These are phyloP conservation scores for Entomortierella parvispora DNA, from an alignment of 192 early-diverging fungal genomes.

Conservation along the genomic window DNA sequence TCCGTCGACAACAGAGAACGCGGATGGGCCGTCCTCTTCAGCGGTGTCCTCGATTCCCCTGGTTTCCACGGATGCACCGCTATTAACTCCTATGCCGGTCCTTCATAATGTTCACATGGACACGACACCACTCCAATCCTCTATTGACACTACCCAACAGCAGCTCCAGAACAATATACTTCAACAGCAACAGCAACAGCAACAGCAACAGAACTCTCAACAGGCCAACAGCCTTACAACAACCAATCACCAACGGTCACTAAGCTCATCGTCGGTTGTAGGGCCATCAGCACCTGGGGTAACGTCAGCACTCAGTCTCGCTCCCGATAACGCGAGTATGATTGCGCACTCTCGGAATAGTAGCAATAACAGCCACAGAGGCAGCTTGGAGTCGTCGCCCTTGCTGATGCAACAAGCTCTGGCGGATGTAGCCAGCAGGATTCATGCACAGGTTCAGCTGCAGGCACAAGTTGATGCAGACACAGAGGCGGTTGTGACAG, in stretches of 20 bases:
- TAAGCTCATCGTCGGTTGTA: background rate
- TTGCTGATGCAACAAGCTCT: constrained; percentile 12
- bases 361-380: constrained; percentile 6
- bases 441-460: constrained; percentile 1
- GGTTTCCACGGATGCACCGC: constrained; percentile 12
- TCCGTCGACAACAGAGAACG: background rate
- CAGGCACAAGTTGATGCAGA: constrained; percentile 17
- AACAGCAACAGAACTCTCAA: constrained; percentile 1
- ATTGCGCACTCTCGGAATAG: background rate
- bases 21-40: background rate
- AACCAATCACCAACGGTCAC: constrained; percentile 1
- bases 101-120: constrained; percentile 25
- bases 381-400: constrained; percentile 24
- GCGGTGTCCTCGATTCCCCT: constrained; percentile 13
- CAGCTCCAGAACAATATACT: constrained; percentile 20
- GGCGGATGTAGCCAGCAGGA: background rate
- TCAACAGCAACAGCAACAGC: constrained; percentile 14
- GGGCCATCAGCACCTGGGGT: background rate
- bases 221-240: background rate
- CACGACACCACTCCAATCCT: background rate
- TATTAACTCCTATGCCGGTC: constrained; percentile 26
- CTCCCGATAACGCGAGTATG: background rate
- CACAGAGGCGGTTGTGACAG: constrained; percentile 23
- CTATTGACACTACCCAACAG: constrained; percentile 9
- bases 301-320: background rate